Evolutionary conservation across 2,329 filamentous ascomycete species (phyloP).

Genomic region (Iodosphaeria phyllophila): DNA sequence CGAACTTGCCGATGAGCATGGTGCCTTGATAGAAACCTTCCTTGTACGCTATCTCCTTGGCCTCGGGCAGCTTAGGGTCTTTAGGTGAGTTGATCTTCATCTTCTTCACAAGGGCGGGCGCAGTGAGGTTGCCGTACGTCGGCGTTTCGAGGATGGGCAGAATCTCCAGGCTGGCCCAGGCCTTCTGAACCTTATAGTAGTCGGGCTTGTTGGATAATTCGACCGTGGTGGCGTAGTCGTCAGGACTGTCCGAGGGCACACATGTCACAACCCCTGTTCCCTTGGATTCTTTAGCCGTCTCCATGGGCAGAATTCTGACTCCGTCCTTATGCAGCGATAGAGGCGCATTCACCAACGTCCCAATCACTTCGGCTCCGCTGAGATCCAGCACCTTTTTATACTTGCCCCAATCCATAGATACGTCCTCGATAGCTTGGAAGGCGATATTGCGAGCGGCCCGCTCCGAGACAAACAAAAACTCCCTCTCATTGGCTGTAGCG

Average conservation of each 20-base stretch:
- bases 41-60: slow-evolving; percentile 93
- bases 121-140: slow-evolving; percentile 68
- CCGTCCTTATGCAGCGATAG: slow-evolving; percentile 70
- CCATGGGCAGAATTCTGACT: slow-evolving; percentile 87
- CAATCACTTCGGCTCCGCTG: slow-evolving; percentile 62
- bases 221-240: slow-evolving; percentile 77
- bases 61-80: slow-evolving; percentile 76
- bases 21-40: slow-evolving; percentile 93
- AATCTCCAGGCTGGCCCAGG: slow-evolving; percentile 87
- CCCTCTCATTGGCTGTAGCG: slow-evolving; percentile 54
- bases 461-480: slow-evolving; percentile 73
- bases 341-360: slow-evolving; percentile 77
- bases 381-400: slow-evolving; percentile 60
- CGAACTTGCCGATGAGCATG: slow-evolving; percentile 75
- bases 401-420: too few species aligned
- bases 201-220: slow-evolving; percentile 91
- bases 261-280: slow-evolving; percentile 93
- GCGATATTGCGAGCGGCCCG: slow-evolving; percentile 90
- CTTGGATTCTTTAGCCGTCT: slow-evolving; percentile 77
- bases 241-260: slow-evolving; percentile 87
- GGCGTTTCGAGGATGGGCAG: slow-evolving; percentile 80
- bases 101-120: slow-evolving; percentile 69
- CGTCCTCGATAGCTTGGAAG: slow-evolving; percentile 74
- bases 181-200: slow-evolving; percentile 89
- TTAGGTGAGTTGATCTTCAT: slow-evolving; percentile 96